Evolutionary conservation across 257 asterid species (phyloP).

Genomic region (Fraxinus americana): DNA sequence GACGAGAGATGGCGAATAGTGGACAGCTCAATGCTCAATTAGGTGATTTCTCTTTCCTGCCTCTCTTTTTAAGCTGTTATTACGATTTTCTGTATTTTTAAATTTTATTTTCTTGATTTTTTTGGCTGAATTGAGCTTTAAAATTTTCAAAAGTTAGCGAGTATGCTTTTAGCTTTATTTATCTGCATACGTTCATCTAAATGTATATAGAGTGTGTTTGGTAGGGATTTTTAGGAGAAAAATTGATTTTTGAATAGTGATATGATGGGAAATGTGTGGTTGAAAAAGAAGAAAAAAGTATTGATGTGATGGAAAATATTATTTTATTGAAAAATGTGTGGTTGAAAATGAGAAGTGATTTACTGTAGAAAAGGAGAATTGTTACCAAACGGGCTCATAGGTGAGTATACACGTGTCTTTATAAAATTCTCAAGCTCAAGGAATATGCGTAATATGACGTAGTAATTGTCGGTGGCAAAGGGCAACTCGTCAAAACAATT

Average conservation of each 20-base stretch:
- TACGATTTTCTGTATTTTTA: not conserved
- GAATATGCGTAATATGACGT: slow-evolving; percentile 14
- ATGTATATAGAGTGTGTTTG: no score
- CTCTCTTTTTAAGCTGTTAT: not conserved
- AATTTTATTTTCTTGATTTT: not conserved
- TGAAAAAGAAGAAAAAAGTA: no score
- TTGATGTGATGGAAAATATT: no score
- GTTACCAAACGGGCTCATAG: no score
- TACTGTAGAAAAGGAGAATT: no score
- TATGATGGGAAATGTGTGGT: no score
- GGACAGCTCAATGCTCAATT: slow-evolving; percentile 45
- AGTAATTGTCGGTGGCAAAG: not conserved
- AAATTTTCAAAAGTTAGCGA: not conserved
- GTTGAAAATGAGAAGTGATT: no score
- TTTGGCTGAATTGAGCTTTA: not conserved
- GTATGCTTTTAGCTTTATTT: not conserved
- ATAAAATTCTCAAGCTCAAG: not conserved
- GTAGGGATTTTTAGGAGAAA: no score
- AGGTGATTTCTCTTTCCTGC: slow-evolving; percentile 31
- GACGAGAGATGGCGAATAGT: slow-evolving; percentile 43
- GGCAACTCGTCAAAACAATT: not conserved
- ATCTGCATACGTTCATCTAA: not conserved
- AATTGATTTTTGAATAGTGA: no score
- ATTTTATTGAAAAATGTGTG: no score
- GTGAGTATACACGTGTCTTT: not conserved